Percentiles rank a stretch among this genome's conserved stretches.
phyloP scores from a whole-genome alignment of 2,329 filamentous ascomycete genomes.

The Cadophora malorum region DNA sequence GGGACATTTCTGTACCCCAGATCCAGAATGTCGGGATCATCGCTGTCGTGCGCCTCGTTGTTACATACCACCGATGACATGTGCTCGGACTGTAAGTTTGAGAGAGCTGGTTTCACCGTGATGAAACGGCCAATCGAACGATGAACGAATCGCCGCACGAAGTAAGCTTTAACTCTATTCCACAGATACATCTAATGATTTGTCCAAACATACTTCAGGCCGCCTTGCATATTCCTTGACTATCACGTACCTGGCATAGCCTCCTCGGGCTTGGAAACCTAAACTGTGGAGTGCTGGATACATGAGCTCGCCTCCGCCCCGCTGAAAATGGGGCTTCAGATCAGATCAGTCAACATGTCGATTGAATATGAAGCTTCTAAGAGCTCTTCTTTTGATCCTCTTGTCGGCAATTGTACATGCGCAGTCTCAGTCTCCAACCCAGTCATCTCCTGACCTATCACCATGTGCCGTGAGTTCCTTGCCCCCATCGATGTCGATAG shows the following conservation, averaged over 20 bases:
- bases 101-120: not conserved
- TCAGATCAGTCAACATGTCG: slow-evolving; percentile 1
- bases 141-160: not conserved
- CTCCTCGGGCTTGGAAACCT: not conserved
- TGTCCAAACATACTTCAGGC: not conserved
- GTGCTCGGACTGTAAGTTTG: not conserved
- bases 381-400: slow-evolving; percentile 2
- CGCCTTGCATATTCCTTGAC: not conserved
- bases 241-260: not conserved
- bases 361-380: slow-evolving; percentile 10
- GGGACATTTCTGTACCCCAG: not conserved
- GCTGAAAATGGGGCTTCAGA: not conserved
- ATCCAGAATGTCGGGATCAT: not conserved
- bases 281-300: not conserved
- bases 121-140: not conserved
- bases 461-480: slow-evolving; percentile 18
- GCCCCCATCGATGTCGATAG: not conserved
- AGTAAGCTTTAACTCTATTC: not conserved
- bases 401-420: not conserved
- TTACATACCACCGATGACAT: not conserved
- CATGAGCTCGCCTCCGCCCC: not conserved
- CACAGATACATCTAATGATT: not conserved
- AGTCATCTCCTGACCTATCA: not conserved
- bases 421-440: not conserved
- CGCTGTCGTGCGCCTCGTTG: not conserved